Evolutionary conservation across 1,139 yeast genomes (phyloP).

Genomic region (Protomyces lactucae-debilis): DNA sequence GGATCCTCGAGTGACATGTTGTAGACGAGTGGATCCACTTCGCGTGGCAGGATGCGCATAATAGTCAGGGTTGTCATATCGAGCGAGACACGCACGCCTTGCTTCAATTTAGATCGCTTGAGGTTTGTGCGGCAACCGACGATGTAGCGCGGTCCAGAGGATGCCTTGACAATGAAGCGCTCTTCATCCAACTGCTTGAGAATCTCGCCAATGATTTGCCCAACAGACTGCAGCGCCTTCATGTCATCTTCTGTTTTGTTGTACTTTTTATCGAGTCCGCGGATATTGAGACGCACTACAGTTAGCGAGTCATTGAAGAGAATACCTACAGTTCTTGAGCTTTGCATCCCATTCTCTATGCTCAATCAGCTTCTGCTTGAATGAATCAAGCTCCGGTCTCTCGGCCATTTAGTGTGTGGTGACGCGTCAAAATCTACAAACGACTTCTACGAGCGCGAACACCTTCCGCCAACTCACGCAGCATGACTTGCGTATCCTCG

Average conservation of each 20-base stretch:
- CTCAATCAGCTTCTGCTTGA: conserved; percentile 80
- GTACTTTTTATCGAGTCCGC: conserved; percentile 76
- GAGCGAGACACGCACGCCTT: conserved; percentile 92
- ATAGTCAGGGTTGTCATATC: conserved; percentile 98
- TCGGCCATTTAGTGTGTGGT: not conserved
- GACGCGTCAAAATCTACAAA: not conserved
- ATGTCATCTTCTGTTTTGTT: conserved; percentile 78
- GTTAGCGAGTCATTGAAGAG: not conserved
- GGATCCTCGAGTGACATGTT: conserved; percentile 98
- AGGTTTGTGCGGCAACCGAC: conserved; percentile 96
- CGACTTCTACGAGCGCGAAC: conserved; percentile 63
- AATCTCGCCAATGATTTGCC: conserved; percentile 96
- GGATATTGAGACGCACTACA: conserved; percentile 64
- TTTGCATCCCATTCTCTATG: conserved; percentile 95
- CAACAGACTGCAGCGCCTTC: conserved; percentile 79
- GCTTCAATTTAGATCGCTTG: conserved; percentile 73
- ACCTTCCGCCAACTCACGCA: conserved; percentile 68
- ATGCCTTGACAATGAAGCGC: conserved; percentile 91
- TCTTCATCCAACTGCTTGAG: conserved; percentile 94
- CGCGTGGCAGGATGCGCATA: conserved; percentile 95
- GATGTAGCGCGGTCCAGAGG: conserved; percentile 95
- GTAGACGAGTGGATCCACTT: conserved; percentile 96
- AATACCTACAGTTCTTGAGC: conserved; percentile 53
- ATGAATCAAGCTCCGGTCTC: conserved; percentile 44
- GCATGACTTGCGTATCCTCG: conserved; percentile 72